Base-by-base conservation (phyloP, 2,329 filamentous ascomycete species). In the Hymenotorrendiella dingleyae region DNA sequence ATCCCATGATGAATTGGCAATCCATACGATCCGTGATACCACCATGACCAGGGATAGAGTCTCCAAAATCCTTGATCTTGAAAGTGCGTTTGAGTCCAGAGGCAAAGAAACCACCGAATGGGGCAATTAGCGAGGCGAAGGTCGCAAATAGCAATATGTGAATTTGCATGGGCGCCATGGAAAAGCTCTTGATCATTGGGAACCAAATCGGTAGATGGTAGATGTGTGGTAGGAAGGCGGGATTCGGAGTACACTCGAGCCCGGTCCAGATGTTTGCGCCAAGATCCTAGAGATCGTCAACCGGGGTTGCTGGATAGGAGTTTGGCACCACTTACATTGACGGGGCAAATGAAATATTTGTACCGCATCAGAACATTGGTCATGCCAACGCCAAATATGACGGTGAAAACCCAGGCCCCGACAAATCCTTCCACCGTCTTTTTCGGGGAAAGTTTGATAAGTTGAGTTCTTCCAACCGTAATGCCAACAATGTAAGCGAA, bases 1-100 rank as follows among this genome's bases (percentile, higher is more conserved):
- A 93, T 7, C 93, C 93, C 93, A 98, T 98, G 71, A 97, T 97
- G 69, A 98, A 98, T 63, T 98, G 93, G 65, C 93, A 98, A 63
- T 98, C 93, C 91, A 98, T 97, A 49, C 93, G 86, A 63, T 98
- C 93, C 12, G 93, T 98, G 70, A 98, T 97, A 55, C 93, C 93
- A 48, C 93, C 93, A 59, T 98, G 93, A 17, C 93, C 93, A 1
- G 93, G 93, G 55, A 98, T 98, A 1, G 89, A 94, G 66, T 98
- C 87, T 54, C 93, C 93, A 68, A 98, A 98, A 69, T 98, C 93
- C 74, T 98, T 98, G 74, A 98, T 94, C 71, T 98, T 97, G 72
- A 98, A 98, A 4, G 91, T 96, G 22, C 93, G 86, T 77, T 98
- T 98, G 45, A 98, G 76, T 1, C 93, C 93, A 2, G 90, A 96